Percentiles rank a stretch among this genome's conserved stretches.
These are phyloP conservation scores for Penicillium psychrofluorescens DNA, from an alignment of 495 filamentous ascomycete species.

Conservation along the genomic window DNA sequence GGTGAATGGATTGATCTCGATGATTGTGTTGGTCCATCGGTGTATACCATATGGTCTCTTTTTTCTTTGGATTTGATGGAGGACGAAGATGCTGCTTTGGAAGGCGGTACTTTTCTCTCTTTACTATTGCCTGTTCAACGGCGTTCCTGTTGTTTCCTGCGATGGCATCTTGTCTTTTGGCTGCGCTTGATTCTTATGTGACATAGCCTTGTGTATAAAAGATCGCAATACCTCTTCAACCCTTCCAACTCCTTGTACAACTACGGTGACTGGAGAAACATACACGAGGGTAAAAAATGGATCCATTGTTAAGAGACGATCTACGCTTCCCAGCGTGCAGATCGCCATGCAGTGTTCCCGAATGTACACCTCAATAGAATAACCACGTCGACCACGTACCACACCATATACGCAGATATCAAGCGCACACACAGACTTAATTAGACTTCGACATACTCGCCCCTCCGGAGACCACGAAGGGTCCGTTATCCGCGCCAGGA, in stretches of 20 bases:
- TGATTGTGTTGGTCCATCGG: no score
- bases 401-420: no score
- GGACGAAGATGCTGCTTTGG: background rate
- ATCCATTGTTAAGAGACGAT: constrained; percentile 5
- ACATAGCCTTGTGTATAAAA: constrained; percentile 27
- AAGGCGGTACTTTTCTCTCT: background rate
- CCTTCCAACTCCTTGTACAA: background rate
- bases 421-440: background rate
- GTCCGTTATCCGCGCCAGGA: constrained; percentile 24
- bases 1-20: background rate
- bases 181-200: constrained; percentile 15
- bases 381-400: background rate
- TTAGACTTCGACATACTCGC: constrained; percentile 16
- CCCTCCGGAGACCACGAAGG: constrained; percentile 38
- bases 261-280: background rate
- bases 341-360: constrained; percentile 6
- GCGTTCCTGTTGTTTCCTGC: constrained; percentile 16
- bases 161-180: constrained; percentile 17
- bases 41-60: background rate
- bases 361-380: constrained; percentile 10
- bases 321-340: background rate
- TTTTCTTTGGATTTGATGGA: background rate
- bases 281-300: background rate
- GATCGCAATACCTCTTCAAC: constrained; percentile 12
- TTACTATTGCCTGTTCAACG: constrained; percentile 11